Evolutionary conservation across 192 early-diverging fungal species (phyloP).

Genomic region (Coemansia sp.): DNA sequence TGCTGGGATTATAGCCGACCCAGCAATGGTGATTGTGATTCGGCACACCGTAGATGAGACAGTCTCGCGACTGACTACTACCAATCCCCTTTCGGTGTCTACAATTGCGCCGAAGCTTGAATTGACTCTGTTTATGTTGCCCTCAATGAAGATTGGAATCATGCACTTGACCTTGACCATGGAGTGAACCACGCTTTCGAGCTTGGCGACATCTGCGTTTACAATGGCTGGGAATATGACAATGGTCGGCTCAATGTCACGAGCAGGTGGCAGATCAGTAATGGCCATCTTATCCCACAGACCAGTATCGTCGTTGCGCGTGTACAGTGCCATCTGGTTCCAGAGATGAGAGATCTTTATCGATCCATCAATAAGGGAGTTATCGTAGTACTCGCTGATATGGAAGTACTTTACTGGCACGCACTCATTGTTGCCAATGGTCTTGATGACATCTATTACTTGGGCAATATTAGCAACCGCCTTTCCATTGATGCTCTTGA

Average conservation of each 20-base stretch:
- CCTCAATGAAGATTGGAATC: constrained; percentile 33
- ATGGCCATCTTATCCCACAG: constrained; percentile 40
- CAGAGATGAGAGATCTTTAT: constrained; percentile 33
- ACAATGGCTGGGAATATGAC: constrained; percentile 24
- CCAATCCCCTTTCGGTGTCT: constrained; percentile 76
- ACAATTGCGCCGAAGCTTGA: constrained; percentile 74
- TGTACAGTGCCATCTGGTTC: constrained; percentile 37
- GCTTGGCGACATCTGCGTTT: constrained; percentile 25
- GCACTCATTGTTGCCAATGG: constrained; percentile 58
- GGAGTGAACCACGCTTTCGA: constrained; percentile 6
- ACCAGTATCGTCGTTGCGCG: constrained; percentile 43
- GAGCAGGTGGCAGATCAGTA: constrained; percentile 9
- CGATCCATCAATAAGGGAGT: neutral
- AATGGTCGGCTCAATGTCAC: constrained; percentile 12
- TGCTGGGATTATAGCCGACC: constrained; percentile 87
- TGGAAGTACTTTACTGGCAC: constrained; percentile 25
- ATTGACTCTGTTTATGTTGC: constrained; percentile 4
- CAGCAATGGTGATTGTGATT: constrained; percentile 81
- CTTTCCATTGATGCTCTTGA: constrained; percentile 68
- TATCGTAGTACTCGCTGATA: constrained; percentile 21
- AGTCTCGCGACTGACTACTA: constrained; percentile 81
- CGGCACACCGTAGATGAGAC: constrained; percentile 82
- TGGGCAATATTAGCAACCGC: constrained; percentile 68
- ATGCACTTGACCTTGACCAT: constrained; percentile 29
- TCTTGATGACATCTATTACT: constrained; percentile 67